These are phyloP conservation scores for Zygoascus sp. DNA, from an alignment of 1,139 yeast species.

Conservation along the genomic window DNA sequence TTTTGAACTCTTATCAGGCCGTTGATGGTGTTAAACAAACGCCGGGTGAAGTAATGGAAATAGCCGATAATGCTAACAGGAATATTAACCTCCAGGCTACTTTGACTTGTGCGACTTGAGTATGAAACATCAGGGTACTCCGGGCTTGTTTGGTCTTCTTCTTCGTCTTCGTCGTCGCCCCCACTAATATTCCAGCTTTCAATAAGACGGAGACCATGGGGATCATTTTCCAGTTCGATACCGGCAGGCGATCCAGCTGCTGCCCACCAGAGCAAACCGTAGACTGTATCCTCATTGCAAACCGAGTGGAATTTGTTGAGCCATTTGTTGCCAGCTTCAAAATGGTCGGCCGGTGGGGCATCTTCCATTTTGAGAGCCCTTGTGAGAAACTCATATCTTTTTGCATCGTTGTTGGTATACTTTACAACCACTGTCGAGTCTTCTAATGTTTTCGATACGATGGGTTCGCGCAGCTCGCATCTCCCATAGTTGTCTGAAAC, in stretches of 20 bases:
- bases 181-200: conserved; percentile 8
- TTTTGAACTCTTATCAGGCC: conserved; percentile 21
- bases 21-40: conserved; percentile 24
- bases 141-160: conserved; percentile 1
- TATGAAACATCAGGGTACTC: conserved; percentile 1
- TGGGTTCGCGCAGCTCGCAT: conserved; percentile 5
- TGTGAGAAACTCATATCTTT: conserved; percentile 28
- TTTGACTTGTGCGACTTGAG: not conserved
- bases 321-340: conserved; percentile 3
- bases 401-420: conserved; percentile 29
- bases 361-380: conserved; percentile 26
- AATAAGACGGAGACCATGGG: conserved; percentile 21
- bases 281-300: conserved; percentile 17
- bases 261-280: conserved; percentile 77
- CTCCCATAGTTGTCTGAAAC: conserved; percentile 13
- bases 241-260: conserved; percentile 64
- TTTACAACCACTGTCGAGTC: conserved; percentile 11
- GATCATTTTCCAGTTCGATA: conserved; percentile 36
- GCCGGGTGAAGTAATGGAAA: conserved; percentile 30
- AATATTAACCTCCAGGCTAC: conserved; percentile 3
- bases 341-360: conserved; percentile 4
- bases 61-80: conserved; percentile 26
- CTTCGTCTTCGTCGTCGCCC: not conserved
- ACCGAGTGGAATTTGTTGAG: conserved; percentile 9
- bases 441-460: not conserved